A percentile compares a stretch with the other conserved stretches of the same genome.
Conservation (phyloP, 192 early-diverging fungal genomes). For the Entophlyctis luteolus region DNA sequence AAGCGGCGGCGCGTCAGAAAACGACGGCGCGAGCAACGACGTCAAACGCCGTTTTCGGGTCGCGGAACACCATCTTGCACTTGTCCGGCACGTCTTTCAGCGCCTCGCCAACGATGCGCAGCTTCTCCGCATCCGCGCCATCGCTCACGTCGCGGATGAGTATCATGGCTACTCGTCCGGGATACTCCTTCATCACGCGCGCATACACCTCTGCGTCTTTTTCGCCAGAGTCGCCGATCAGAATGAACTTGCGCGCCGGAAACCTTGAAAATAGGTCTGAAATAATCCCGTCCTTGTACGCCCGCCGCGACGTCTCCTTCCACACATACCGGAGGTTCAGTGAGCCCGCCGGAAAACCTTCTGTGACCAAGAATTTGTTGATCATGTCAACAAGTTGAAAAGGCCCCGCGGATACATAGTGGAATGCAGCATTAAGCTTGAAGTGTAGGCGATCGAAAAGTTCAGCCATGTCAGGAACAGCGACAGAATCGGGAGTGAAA, state of each 20-base stretch:
- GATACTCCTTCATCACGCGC: slow-evolving; percentile 56
- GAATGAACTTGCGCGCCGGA: slow-evolving; percentile 76
- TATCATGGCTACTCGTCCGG: slow-evolving; percentile 73
- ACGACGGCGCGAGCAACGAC: too few relatives aligned
- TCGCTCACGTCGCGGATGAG: slow-evolving; percentile 70
- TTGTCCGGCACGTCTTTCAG: neutral
- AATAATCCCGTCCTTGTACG: slow-evolving; percentile 49
- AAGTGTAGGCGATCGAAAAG: slow-evolving; percentile 54
- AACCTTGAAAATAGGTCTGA: slow-evolving; percentile 66
- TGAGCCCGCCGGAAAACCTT: slow-evolving; percentile 77
- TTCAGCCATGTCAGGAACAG: slow-evolving; percentile 72
- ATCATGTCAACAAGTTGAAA: slow-evolving; percentile 76
- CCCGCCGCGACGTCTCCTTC: slow-evolving; percentile 20
- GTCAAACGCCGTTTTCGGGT: neutral
- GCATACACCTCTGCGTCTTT: slow-evolving; percentile 81
- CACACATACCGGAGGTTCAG: slow-evolving; percentile 56
- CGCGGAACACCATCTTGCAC: neutral
- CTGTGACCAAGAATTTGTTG: slow-evolving; percentile 57
- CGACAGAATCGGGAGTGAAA: slow-evolving; percentile 59
- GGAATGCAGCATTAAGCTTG: slow-evolving; percentile 51
- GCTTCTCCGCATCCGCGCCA: slow-evolving; percentile 3
- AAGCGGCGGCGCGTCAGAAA: too few relatives aligned
- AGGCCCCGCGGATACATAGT: slow-evolving; percentile 84
- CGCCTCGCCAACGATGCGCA: slow-evolving; percentile 3
- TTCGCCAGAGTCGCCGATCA: slow-evolving; percentile 90